Base-by-base conservation (phyloP, 345 rosid genomes). In the Eucalyptus microcorys region DNA sequence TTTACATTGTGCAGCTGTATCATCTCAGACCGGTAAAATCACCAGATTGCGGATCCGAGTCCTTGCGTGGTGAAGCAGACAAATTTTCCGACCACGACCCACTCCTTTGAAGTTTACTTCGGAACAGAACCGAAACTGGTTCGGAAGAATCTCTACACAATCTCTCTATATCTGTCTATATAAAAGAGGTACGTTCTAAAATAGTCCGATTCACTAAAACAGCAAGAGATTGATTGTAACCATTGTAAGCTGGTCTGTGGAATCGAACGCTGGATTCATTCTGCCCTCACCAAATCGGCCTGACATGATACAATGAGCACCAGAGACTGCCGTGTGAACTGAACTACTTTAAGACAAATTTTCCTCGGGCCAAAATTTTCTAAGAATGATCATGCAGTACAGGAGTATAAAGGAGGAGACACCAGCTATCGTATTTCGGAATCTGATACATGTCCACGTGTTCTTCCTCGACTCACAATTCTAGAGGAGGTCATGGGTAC, bases 361-460 rank as follows among this genome's bases (percentile, higher is more conserved):
- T 76, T 40, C 30, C 84, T 76, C 4, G 40, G 14, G 32, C 57
- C 83, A 48, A 27, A 87, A 68, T 45, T 76, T 7, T 68, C 48
- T 47, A 45, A n/a, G 88, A 87, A 66, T 32, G n/a, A 22, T 37
- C 61, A 87, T 50, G 49, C 27, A 49, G 34, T 10, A 26, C 84
- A 66, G 80, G 88, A 7, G 22, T 9, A 27, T 22, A 24, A 37
- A 32, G 55, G 86, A 32, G 14, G 80, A 34, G n/a, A 66, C 40
- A 19, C 53, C 45, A 50, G 43, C 90, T 91, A 76, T 26, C 66
- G 79, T 88, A 88, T 89, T 34, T 93, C 92, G 43, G 87, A 85
- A 66, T 87, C 95, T 17, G 93, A 91, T 45, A 90, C 90, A 83
- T 88, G 92, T 47, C 92, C 92, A 64, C 89, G 64, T 86, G 90